These are phyloP conservation scores for Senna siamea DNA, from an alignment of 306 rosid species.

Conservation along the genomic window DNA sequence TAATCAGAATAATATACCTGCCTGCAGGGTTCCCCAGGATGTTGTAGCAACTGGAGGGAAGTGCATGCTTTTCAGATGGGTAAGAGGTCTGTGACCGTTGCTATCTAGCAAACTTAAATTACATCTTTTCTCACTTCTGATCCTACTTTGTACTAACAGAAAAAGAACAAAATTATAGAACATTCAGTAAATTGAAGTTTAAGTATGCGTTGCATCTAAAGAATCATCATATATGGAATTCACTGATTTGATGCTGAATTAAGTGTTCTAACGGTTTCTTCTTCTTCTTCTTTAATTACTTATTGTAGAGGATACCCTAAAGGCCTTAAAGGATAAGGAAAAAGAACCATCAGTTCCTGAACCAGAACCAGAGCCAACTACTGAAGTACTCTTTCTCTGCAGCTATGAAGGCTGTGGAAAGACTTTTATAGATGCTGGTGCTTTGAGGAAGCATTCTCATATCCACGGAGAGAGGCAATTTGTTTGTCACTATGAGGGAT, in stretches of 20 bases:
- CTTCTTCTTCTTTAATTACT: slow-evolving; percentile 28
- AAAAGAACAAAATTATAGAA: background rate
- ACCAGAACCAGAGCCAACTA: slow-evolving; percentile 97
- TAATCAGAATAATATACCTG: slow-evolving; percentile 7
- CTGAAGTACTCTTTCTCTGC: slow-evolving; percentile 97
- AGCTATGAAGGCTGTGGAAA: slow-evolving; percentile 96
- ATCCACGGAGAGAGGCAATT: slow-evolving; percentile 96
- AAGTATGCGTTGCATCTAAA: slow-evolving; percentile 29
- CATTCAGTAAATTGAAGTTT: slow-evolving; percentile 13
- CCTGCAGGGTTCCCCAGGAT: slow-evolving; percentile 91
- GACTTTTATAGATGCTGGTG: slow-evolving; percentile 97
- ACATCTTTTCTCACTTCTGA: background rate
- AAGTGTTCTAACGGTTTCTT: background rate
- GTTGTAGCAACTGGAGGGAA: slow-evolving; percentile 94
- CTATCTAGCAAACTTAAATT: slow-evolving; percentile 14
- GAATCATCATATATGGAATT: slow-evolving; percentile 14
- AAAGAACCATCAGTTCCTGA: slow-evolving; percentile 71
- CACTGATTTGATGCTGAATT: background rate
- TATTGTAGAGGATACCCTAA: slow-evolving; percentile 70
- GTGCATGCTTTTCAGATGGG: slow-evolving; percentile 86
- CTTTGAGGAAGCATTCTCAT: slow-evolving; percentile 97
- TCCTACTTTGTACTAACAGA: slow-evolving; percentile 6
- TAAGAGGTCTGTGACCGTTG: slow-evolving; percentile 61
- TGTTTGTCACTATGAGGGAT: slow-evolving; percentile 86
- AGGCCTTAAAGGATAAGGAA: slow-evolving; percentile 70